Evolutionary conservation across 257 asterid species (phyloP), one percentile per base, ranked within the genome.

Genomic region (Penstemon davidsonii): DNA sequence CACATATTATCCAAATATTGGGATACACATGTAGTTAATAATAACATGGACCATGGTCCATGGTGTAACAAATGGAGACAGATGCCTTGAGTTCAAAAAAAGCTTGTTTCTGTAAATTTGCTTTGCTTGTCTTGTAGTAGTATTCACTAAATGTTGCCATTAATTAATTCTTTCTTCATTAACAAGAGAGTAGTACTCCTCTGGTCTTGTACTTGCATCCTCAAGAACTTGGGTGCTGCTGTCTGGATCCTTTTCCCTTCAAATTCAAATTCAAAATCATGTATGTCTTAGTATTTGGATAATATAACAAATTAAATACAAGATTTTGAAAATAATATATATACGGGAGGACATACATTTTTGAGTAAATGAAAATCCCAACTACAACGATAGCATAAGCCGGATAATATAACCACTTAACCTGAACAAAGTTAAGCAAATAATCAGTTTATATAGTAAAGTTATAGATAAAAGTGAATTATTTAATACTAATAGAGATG

Each of bases 291-390:
- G 4, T 4, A 37, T 8, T 13, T 54, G 15, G 6, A 1, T 7
- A 7, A 13, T 33, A 3, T 55, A 4, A 6, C 7, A 25, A 40
- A 40, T 5, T 6, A 8, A 55, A 15, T 7, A 6, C 11, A 8
- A 6, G 42, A 55, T 15, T 19, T 7, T 15, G 5, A 15, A 54
- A 15, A 38, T 15, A 5, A 38, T 3, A 5, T 3, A 7, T 4
- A 38, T 6, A 11, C 9, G 1, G 1, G 2, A 1, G 60, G 5
- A 37, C 67, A 4, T 80, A 80, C 86, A 72, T 71, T 71, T 39
- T 78, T 13, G 82, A 83, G 73, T 83, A 83, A 39, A 80, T 60
- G 73, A 73, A 25, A 49, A 83, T 77, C 11, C 85, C 88, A 63
- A 63, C 18, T 8, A 68, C 77, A 4, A 83, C 85, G 3, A 75